phyloP scores from a whole-genome alignment of 495 filamentous ascomycete species.

The Pyrenopolyporus hunteri region DNA sequence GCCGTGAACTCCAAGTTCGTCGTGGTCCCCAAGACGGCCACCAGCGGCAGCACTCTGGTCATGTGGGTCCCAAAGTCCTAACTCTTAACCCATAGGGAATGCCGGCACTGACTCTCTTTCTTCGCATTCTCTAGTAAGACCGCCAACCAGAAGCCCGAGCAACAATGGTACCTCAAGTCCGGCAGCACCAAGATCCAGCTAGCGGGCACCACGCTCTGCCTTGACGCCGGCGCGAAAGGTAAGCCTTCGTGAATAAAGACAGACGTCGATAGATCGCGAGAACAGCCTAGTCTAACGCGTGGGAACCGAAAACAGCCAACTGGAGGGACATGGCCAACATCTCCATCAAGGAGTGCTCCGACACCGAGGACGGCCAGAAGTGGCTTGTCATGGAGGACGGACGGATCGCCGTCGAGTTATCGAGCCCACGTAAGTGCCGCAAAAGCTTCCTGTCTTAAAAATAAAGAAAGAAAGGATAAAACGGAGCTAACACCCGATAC shows the following conservation, averaged over 20 bases:
- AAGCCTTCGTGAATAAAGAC: constrained; percentile 18
- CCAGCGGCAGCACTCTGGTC: constrained; percentile 47
- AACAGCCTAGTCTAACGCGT: not conserved
- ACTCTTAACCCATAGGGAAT: not conserved
- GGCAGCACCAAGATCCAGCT: constrained; percentile 54
- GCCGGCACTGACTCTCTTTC: constrained; percentile 3
- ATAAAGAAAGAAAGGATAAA: not conserved
- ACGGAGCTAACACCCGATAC: constrained; percentile 21
- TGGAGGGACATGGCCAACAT: constrained; percentile 61
- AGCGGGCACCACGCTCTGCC: constrained; percentile 52
- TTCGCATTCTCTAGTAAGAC: constrained; percentile 44
- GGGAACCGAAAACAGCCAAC: constrained; percentile 40
- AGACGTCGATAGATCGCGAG: not conserved
- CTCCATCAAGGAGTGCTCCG: constrained; percentile 51
- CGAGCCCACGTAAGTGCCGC: constrained; percentile 48
- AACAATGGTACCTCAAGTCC: constrained; percentile 57
- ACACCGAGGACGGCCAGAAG: constrained; percentile 50
- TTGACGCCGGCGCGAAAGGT: constrained; percentile 58
- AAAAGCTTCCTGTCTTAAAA: not conserved
- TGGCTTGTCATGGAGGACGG: constrained; percentile 57
- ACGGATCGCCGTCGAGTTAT: constrained; percentile 52
- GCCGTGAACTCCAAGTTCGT: constrained; percentile 57
- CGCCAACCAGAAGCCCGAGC: constrained; percentile 47
- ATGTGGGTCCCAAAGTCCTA: constrained; percentile 45
- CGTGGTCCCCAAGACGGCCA: constrained; percentile 50